These are phyloP conservation scores for Leccinum truebloodii DNA, from an alignment of 768 basidiomycete species.

Conservation along the genomic window DNA sequence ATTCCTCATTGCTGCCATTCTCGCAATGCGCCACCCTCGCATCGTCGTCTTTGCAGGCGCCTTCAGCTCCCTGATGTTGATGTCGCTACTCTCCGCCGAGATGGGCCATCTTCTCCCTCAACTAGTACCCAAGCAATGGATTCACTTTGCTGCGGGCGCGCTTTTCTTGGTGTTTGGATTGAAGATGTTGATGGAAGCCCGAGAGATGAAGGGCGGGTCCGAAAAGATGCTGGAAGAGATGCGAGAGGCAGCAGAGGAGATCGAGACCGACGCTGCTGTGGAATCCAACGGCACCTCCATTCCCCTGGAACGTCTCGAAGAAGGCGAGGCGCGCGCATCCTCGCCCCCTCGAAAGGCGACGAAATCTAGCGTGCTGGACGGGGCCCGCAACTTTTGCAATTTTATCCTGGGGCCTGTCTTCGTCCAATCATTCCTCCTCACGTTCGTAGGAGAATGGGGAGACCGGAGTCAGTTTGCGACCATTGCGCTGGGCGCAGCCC, in stretches of 20 bases:
- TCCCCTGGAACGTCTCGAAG: conserved; percentile 77
- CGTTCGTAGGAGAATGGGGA: conserved; percentile 99
- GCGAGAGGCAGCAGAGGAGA: conserved; percentile 94
- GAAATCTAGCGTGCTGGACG: conserved; percentile 46
- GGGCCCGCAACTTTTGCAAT: conserved; percentile 79
- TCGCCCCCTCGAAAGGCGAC: conserved; percentile 17
- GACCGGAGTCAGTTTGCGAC: conserved; percentile 97
- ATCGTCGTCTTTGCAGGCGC: conserved; percentile 86
- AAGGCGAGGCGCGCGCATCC: conserved; percentile 43
- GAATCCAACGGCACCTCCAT: conserved; percentile 44
- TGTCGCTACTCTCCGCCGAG: conserved; percentile 93
- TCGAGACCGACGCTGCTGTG: conserved; percentile 73
- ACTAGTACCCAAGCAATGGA: conserved; percentile 70
- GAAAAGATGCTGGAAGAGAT: conserved; percentile 92
- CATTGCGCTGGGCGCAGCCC: conserved; percentile 92
- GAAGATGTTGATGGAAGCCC: conserved; percentile 87
- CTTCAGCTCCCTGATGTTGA: conserved; percentile 82
- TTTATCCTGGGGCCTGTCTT: conserved; percentile 89
- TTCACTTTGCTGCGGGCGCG: conserved; percentile 70
- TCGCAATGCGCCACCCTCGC: conserved; percentile 90
- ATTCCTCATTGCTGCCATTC: conserved; percentile 84
- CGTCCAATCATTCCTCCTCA: conserved; percentile 91
- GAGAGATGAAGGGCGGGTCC: conserved; percentile 73
- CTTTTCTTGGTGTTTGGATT: conserved; percentile 90
- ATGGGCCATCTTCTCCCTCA: conserved; percentile 89